Evolutionary conservation across 768 basidiomycete species (phyloP).

Genomic region (Boletus eberwhitei): DNA sequence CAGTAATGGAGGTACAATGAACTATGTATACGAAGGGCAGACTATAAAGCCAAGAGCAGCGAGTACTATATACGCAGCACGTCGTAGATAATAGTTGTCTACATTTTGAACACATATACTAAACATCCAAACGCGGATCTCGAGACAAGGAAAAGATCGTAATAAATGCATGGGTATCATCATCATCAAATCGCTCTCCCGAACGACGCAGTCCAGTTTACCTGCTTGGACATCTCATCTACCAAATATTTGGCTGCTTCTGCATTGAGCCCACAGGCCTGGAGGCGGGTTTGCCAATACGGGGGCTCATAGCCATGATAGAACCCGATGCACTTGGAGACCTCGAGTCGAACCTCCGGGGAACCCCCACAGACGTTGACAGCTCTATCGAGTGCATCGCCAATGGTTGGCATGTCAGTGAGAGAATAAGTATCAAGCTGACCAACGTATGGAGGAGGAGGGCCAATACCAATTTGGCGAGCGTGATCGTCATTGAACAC

Average conservation of each 20-base stretch:
- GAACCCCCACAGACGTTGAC: constrained; percentile 17
- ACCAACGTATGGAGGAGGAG: constrained; percentile 18
- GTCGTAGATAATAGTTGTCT: neutral
- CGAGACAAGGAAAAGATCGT: neutral
- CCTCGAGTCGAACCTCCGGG: constrained; percentile 16
- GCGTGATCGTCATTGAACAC: constrained; percentile 1
- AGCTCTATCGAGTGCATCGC: constrained; percentile 21
- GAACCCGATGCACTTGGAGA: constrained; percentile 24
- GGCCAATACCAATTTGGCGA: constrained; percentile 6
- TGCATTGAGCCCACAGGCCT: constrained; percentile 18
- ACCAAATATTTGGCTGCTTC: constrained; percentile 18
- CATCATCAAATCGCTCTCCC: constrained; percentile 1
- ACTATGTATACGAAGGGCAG: too few species aligned
- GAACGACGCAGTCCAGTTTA: constrained; percentile 14
- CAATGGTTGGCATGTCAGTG: constrained; percentile 10
- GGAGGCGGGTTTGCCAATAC: constrained; percentile 27
- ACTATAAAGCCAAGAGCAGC: neutral
- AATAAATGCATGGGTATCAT: neutral
- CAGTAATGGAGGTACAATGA: neutral
- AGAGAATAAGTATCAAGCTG: constrained; percentile 1
- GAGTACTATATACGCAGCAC: too few species aligned
- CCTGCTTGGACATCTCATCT: constrained; percentile 27
- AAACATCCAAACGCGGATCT: neutral
- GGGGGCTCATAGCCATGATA: constrained; percentile 25
- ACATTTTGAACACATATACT: neutral